Evolutionary conservation across 2,329 filamentous ascomycete species (phyloP).

Genomic region (Pseudopithomyces maydicus): DNA sequence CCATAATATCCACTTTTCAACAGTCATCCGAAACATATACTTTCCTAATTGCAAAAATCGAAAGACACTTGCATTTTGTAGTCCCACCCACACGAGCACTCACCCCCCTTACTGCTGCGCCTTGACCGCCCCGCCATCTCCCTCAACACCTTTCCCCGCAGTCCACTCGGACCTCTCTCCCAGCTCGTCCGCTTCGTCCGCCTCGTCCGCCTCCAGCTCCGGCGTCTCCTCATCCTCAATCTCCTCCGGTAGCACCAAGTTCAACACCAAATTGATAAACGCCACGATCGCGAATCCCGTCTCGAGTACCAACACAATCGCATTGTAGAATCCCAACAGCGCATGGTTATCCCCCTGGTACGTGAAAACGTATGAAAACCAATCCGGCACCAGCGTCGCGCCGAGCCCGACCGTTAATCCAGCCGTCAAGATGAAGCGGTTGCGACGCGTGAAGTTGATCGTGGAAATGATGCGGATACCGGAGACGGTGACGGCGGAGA

Average conservation of each 20-base stretch:
- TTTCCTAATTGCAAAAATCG: too few species aligned
- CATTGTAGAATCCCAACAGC: constrained; percentile 75
- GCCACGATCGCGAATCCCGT: constrained; percentile 75
- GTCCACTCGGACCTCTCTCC: constrained; percentile 48
- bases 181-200: constrained; percentile 43
- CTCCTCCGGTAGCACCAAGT: constrained; percentile 74
- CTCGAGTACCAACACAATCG: constrained; percentile 56
- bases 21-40: too few species aligned
- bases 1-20: too few species aligned
- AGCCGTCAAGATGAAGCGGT: constrained; percentile 80
- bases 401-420: constrained; percentile 73
- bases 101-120: constrained; percentile 3
- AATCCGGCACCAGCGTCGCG: constrained; percentile 53
- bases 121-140: constrained; percentile 18
- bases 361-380: constrained; percentile 74
- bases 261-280: constrained; percentile 73
- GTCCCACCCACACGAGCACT: not conserved
- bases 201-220: constrained; percentile 47
- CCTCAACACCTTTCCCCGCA: constrained; percentile 29
- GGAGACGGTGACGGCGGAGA: constrained; percentile 75
- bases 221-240: constrained; percentile 65
- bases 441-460: constrained; percentile 76
- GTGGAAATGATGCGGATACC: constrained; percentile 77
- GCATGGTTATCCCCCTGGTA: constrained; percentile 71
- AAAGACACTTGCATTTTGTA: too few species aligned